Conservation (phyloP, 2,329 filamentous ascomycete genomes). For the Zopfia rhizophila region DNA sequence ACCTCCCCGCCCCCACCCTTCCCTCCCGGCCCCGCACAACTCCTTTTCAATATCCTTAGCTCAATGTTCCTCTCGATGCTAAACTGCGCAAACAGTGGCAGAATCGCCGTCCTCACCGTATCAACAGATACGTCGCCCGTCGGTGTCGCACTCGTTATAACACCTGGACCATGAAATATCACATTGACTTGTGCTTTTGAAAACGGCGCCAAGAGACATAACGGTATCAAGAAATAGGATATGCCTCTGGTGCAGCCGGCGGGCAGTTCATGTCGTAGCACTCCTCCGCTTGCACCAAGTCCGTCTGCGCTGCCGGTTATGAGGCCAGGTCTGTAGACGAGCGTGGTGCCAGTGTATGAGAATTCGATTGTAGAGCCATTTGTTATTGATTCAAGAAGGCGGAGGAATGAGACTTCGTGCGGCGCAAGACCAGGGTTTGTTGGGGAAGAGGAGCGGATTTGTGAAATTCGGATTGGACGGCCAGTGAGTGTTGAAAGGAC, state of each 20-base stretch:
- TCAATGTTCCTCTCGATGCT: conserved; percentile 90
- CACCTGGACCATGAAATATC: conserved; percentile 86
- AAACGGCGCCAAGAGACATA: conserved; percentile 92
- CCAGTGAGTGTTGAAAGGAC: conserved; percentile 92
- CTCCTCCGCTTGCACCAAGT: conserved; percentile 75
- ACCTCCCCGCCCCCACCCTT: conserved; percentile 88
- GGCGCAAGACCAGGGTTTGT: conserved; percentile 89
- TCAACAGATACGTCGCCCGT: conserved; percentile 90
- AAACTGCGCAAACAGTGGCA: conserved; percentile 90
- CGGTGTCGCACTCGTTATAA: conserved; percentile 88
- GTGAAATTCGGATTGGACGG: conserved; percentile 87
- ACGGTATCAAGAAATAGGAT: conserved; percentile 89
- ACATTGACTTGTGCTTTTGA: conserved; percentile 92
- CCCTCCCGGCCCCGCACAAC: conserved; percentile 74
- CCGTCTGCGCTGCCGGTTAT: conserved; percentile 87
- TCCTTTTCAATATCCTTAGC: conserved; percentile 80
- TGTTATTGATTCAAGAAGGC: conserved; percentile 91
- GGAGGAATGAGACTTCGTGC: conserved; percentile 94
- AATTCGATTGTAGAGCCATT: conserved; percentile 97
- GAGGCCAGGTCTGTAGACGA: conserved; percentile 90
- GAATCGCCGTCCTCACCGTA: conserved; percentile 89
- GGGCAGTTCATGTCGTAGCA: conserved; percentile 84
- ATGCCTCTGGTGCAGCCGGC: conserved; percentile 81
- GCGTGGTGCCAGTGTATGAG: conserved; percentile 92
- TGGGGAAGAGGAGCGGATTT: conserved; percentile 87